A percentile compares a stretch with the other conserved stretches of the same genome.
phyloP scores from a whole-genome alignment of 306 rosid species.

The Purshia tridentata region DNA sequence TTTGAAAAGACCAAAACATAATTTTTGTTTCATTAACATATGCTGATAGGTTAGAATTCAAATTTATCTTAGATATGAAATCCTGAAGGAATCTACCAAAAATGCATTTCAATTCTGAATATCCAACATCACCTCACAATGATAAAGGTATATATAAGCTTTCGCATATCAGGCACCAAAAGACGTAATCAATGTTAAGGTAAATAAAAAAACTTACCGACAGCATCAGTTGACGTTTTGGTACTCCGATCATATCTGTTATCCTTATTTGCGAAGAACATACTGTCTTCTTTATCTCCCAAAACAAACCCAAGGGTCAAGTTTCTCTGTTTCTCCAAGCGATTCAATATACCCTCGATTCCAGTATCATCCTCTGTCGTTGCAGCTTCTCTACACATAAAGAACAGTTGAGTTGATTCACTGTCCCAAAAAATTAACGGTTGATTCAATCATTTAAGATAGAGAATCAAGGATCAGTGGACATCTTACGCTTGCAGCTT shows the following conservation, averaged over 20 bases:
- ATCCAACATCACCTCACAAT: neutral
- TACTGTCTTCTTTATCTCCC: slow-evolving; percentile 38
- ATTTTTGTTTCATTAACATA: neutral
- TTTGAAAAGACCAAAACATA: neutral
- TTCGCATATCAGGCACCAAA: neutral
- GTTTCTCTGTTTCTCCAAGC: slow-evolving; percentile 76
- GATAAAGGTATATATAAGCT: neutral
- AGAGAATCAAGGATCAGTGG: neutral
- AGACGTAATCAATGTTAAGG: slow-evolving; percentile 16
- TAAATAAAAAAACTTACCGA: slow-evolving; percentile 49
- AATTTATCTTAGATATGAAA: neutral
- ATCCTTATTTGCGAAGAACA: slow-evolving; percentile 5
- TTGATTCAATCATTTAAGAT: neutral
- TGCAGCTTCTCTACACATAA: slow-evolving; percentile 45
- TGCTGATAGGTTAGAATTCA: neutral
- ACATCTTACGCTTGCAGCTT: neutral
- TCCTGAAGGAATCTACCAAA: slow-evolving; percentile 1
- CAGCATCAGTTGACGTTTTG: slow-evolving; percentile 41
- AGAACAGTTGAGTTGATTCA: slow-evolving; percentile 7
- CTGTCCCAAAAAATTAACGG: slow-evolving; percentile 1
- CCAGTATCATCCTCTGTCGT: slow-evolving; percentile 57
- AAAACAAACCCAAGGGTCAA: slow-evolving; percentile 36
- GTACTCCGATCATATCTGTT: slow-evolving; percentile 36
- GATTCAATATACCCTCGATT: slow-evolving; percentile 81
- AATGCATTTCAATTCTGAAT: neutral